A percentile compares a stretch with the other conserved stretches of the same genome.
These are phyloP conservation scores for Neurospora sp. DNA, from an alignment of 495 filamentous ascomycete genomes.

Conservation along the genomic window DNA sequence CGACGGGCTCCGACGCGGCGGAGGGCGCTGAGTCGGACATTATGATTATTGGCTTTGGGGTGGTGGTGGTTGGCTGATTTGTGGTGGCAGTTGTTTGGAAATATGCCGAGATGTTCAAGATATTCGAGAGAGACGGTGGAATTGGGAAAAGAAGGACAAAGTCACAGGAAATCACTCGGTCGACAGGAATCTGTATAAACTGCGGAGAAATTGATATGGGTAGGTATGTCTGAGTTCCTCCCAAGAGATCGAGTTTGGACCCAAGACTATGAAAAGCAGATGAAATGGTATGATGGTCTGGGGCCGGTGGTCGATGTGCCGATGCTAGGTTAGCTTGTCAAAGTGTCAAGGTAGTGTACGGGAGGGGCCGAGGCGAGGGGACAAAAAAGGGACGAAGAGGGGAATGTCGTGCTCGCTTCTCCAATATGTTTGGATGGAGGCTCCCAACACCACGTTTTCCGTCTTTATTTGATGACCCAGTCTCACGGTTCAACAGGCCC, in stretches of 20 bases:
- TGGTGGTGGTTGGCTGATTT: neutral
- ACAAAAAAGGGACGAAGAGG: neutral
- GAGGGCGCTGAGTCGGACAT: constrained; percentile 6
- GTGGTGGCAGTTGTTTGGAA: neutral
- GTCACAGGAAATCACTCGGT: neutral
- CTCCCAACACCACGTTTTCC: neutral
- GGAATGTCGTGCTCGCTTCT: neutral
- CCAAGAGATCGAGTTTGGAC: neutral
- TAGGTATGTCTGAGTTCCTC: neutral
- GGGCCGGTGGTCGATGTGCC: neutral
- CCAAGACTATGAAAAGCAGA: neutral
- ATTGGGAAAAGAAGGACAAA: neutral
- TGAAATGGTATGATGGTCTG: neutral
- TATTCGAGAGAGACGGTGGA: neutral
- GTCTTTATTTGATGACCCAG: neutral
- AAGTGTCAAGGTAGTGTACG: neutral
- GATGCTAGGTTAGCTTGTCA: neutral
- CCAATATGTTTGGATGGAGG: neutral
- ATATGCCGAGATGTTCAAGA: neutral
- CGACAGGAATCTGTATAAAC: neutral
- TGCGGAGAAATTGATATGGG: neutral
- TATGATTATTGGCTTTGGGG: neutral
- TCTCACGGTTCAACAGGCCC: neutral
- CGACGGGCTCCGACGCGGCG: constrained; percentile 4
- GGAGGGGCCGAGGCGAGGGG: neutral